Percentiles rank a stretch among this genome's conserved stretches.
phyloP scores from a whole-genome alignment of 352 stramenopile genomes.

The Phytophthora sp. region DNA sequence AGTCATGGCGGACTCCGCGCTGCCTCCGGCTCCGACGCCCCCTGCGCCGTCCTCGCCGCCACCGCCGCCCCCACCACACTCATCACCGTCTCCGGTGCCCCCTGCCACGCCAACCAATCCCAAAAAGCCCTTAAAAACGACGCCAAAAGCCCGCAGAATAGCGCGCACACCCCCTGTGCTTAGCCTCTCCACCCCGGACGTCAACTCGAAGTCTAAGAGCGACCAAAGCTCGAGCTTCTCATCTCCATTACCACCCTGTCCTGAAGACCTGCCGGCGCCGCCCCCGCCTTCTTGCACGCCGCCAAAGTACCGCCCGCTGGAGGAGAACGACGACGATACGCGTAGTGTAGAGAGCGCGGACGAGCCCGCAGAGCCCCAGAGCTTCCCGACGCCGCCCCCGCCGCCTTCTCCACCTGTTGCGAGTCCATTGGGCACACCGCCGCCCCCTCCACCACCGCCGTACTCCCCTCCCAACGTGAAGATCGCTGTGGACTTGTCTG shows the following conservation, averaged over 20 bases:
- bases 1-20: slow-evolving; percentile 12
- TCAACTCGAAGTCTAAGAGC: slow-evolving; percentile 13
- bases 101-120: neutral
- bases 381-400: slow-evolving; percentile 53
- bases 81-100: slow-evolving; percentile 27
- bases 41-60: slow-evolving; percentile 37
- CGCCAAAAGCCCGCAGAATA: slow-evolving; percentile 4
- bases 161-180: slow-evolving; percentile 7
- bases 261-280: slow-evolving; percentile 68
- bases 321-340: slow-evolving; percentile 61
- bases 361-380: slow-evolving; percentile 37
- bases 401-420: slow-evolving; percentile 45
- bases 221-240: slow-evolving; percentile 71
- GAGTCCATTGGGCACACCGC: slow-evolving; percentile 32
- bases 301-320: slow-evolving; percentile 69
- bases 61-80: slow-evolving; percentile 28
- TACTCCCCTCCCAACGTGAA: slow-evolving; percentile 60
- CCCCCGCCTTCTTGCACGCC: slow-evolving; percentile 67
- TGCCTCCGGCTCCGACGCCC: slow-evolving; percentile 22
- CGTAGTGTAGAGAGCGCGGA: slow-evolving; percentile 49
- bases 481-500: slow-evolving; percentile 41
- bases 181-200: slow-evolving; percentile 9
- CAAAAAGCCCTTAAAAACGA: slow-evolving; percentile 19
- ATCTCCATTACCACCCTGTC: slow-evolving; percentile 74
- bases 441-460: slow-evolving; percentile 53